Percentiles rank a stretch among this genome's conserved stretches.
These are phyloP conservation scores for Coemansia sp. DNA, from an alignment of 192 early-diverging fungal genomes.

Conservation along the genomic window DNA sequence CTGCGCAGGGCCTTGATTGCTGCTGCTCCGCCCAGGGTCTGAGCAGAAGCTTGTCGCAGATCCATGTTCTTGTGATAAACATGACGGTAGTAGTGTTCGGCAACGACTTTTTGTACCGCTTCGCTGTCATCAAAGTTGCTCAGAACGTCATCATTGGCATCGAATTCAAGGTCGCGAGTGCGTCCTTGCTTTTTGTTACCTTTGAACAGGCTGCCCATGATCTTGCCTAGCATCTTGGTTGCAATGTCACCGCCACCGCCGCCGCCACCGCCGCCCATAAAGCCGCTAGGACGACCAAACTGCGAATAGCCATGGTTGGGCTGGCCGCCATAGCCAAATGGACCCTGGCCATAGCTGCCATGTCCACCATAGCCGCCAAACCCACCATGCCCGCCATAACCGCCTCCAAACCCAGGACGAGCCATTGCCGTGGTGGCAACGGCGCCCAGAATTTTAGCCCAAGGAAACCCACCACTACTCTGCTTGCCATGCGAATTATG, in stretches of 20 bases:
- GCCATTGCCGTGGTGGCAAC: constrained; percentile 17
- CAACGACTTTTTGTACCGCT: constrained; percentile 36
- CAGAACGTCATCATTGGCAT: constrained; percentile 14
- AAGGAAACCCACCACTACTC: constrained; percentile 16
- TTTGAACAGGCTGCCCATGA: constrained; percentile 45
- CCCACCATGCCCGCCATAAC: constrained; percentile 22
- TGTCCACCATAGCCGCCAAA: constrained; percentile 40
- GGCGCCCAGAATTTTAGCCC: constrained; percentile 21
- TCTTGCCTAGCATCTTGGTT: constrained; percentile 36
- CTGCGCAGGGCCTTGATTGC: constrained; percentile 37
- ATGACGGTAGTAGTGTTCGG: constrained; percentile 46
- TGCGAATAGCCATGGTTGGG: constrained; percentile 9
- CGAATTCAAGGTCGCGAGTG: constrained; percentile 39
- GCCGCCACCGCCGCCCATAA: constrained; percentile 16
- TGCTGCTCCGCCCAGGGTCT: constrained; percentile 41
- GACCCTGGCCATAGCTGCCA: constrained; percentile 45
- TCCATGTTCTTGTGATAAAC: constrained; percentile 40
- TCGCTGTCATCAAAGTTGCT: constrained; percentile 31
- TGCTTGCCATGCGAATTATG: neutral
- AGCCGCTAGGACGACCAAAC: constrained; percentile 18
- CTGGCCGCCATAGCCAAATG: constrained; percentile 11
- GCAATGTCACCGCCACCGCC: constrained; percentile 20
- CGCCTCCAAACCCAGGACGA: constrained; percentile 9
- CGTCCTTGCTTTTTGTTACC: constrained; percentile 3
- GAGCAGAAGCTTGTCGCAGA: constrained; percentile 25